Conservation (phyloP, 805 yeast genomes). For the Metschnikowia henanensis region DNA sequence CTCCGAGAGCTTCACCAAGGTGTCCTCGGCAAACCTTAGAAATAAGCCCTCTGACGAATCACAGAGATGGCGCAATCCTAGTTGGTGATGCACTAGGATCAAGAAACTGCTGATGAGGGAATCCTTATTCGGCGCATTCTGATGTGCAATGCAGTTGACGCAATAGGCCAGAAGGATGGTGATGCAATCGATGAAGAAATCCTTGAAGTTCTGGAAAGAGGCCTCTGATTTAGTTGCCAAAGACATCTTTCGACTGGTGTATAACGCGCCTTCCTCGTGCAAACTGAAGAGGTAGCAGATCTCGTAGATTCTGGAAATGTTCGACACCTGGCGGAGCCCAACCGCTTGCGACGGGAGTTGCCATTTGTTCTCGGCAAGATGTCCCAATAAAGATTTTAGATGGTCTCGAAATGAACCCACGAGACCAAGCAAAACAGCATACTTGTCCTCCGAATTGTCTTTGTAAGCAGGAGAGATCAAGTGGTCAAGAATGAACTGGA, state of each 20-base stretch:
- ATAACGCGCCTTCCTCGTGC: constrained; percentile 51
- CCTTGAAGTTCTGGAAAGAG: constrained; percentile 47
- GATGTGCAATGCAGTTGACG: constrained; percentile 8
- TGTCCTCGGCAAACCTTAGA: constrained; percentile 56
- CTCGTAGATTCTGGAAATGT: constrained; percentile 34
- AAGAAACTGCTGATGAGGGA: constrained; percentile 44
- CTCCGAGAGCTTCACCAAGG: constrained; percentile 46
- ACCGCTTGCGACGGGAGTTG: constrained; percentile 14
- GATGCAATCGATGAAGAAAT: constrained; percentile 40
- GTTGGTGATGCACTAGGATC: constrained; percentile 64
- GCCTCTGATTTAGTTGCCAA: constrained; percentile 42
- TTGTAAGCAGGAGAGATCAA: constrained; percentile 22
- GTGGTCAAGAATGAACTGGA: constrained; percentile 45
- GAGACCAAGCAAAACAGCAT: constrained; percentile 45
- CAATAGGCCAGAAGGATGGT: constrained; percentile 42
- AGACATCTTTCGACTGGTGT: constrained; percentile 38
- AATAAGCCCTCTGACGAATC: constrained; percentile 62
- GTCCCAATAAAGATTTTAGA: constrained; percentile 35
- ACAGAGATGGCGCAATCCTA: constrained; percentile 73
- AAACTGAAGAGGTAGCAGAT: constrained; percentile 49
- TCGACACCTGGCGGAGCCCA: constrained; percentile 17
- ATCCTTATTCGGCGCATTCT: constrained; percentile 14
- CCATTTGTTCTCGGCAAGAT: constrained; percentile 37
- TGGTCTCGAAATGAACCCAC: constrained; percentile 56
- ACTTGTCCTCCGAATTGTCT: constrained; percentile 32